Evolutionary conservation across 2,329 filamentous ascomycete genomes (phyloP), one percentile per base, ranked within the genome.

Genomic region (Microcyclosporella mali): DNA sequence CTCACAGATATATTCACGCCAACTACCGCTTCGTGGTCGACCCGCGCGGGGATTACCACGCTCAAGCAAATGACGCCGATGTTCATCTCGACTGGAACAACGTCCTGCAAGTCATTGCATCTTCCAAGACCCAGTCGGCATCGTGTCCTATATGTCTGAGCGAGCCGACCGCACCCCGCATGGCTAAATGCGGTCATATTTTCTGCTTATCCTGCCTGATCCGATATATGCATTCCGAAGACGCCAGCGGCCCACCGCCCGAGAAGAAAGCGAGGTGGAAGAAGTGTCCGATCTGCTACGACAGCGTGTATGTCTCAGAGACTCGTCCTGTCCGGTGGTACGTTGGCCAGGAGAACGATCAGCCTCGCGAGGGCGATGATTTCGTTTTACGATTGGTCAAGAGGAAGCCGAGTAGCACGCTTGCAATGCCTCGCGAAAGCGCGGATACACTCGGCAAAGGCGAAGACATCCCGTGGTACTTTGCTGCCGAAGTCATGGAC

Each of bases 1-100:
- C 16, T 15, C 36, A 10, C 46, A 84, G 83, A 71, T 88, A 87
- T 55, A 82, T 98, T 12, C 89, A 98, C 65, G 88, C 92, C 52
- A 98, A 98, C 65, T 98, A 98, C 63, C 84, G 92, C 43, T 98
- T 98, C 64, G 84, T 98, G 46, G 89, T 98, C 39, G 82, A 87
- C 47, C 90, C 92, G 3, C 75, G 79, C 43, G 83, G 81, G 45
- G 79, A 83, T 58, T 98, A 97, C 62, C 75, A 79, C 46, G 77
- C 79, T 4, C 88, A 97, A 61, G 84, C 87, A 17, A 75, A 78
- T 34, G 88, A 97, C 64, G 85, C 92, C 15, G 90, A 98, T 65
- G 76, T 89, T 36, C 85, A 92, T 57, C 69, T 98, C 41, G 86
- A 95, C 57, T 98, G 92, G 92, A 78, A 81, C 52, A 81, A 87